Base-by-base conservation (phyloP, 805 yeast species). In the Candida ponderosae region DNA sequence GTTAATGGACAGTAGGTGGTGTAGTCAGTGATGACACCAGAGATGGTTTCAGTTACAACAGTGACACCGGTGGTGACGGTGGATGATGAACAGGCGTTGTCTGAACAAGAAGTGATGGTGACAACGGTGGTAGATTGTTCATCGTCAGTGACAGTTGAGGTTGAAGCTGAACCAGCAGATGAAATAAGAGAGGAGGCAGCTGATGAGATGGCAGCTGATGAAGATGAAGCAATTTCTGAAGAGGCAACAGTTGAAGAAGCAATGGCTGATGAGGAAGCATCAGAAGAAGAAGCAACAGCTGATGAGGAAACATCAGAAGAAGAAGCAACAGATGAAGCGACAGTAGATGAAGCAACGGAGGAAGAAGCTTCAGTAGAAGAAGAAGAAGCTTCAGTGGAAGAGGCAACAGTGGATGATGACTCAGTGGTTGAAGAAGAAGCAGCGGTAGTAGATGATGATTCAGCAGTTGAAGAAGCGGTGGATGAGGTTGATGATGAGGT, bases 1-100 rank as follows among this genome's bases (percentile, higher is more conserved):
- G 45, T 43, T 23, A 57, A 40, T 32, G 70, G 69, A 47, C 66
- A 60, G 56, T 60, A 61, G 11, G 68, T 62, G 24, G 63, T 56
- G 41, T 52, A 59, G 8, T 33, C 38, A 10, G 62, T 54, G 16
- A 42, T 43, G 7, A 48, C 43, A 16, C 62, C 62, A 32, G 49
- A 35, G 6, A 56, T 49, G 9, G 54, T 43, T 5, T 47, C 33
- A 1, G 59, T 53, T 3, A 42, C 42, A 10, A 52, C 46, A 9
- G 55, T 45, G 6, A 50, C 43, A 20, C 44, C 36, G 21, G 60
- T 54, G 17, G 49, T 41, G 10, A 59, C 37, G 34, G 44, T 38
- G 10, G 39, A 37, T 13, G 62, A 53, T 18, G 52, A 43, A 33
- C 58, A 53, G 18, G 39, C 31, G 32, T 55, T 50, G 33, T 43